Evolutionary conservation across 805 yeast species (phyloP).

Genomic region (Nakazawaea holstii): DNA sequence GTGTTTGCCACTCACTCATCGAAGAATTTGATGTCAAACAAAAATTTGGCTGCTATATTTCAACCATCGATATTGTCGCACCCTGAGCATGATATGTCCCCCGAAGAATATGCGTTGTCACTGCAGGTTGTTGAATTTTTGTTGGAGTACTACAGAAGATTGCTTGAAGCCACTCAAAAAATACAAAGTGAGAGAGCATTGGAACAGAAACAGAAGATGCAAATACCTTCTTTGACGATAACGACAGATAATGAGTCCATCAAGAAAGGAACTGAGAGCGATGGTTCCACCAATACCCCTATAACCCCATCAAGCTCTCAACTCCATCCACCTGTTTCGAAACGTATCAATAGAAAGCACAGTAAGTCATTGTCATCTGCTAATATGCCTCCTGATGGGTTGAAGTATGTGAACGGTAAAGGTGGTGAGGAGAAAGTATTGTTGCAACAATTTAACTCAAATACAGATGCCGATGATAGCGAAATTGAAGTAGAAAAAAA

Average conservation of each 20-base stretch:
- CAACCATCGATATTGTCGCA: slow-evolving; percentile 95
- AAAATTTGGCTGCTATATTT: slow-evolving; percentile 91
- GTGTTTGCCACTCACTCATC: slow-evolving; percentile 76
- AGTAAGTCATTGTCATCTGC: slow-evolving; percentile 40
- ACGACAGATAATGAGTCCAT: background rate
- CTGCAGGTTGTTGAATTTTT: slow-evolving; percentile 84
- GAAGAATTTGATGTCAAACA: slow-evolving; percentile 84
- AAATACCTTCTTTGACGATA: background rate
- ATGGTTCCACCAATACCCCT: slow-evolving; percentile 2
- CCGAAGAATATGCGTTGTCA: slow-evolving; percentile 84
- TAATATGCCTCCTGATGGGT: slow-evolving; percentile 34
- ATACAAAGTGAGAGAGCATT: slow-evolving; percentile 1
- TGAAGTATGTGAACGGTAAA: slow-evolving; percentile 29
- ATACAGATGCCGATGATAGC: slow-evolving; percentile 7
- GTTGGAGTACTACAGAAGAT: slow-evolving; percentile 76
- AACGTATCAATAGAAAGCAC: slow-evolving; percentile 22
- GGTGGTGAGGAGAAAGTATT: slow-evolving; percentile 15
- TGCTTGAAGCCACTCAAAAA: slow-evolving; percentile 36
- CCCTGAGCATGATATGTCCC: slow-evolving; percentile 87
- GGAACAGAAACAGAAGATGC: background rate
- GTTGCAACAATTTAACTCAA: slow-evolving; percentile 4
- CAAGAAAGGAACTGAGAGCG: slow-evolving; percentile 2
- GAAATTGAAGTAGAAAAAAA: slow-evolving; percentile 1
- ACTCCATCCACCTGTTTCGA: slow-evolving; percentile 6
- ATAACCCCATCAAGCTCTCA: slow-evolving; percentile 1